These are phyloP conservation scores for Cyclocybe cylindracea DNA, from an alignment of 768 basidiomycete genomes.

Conservation along the genomic window DNA sequence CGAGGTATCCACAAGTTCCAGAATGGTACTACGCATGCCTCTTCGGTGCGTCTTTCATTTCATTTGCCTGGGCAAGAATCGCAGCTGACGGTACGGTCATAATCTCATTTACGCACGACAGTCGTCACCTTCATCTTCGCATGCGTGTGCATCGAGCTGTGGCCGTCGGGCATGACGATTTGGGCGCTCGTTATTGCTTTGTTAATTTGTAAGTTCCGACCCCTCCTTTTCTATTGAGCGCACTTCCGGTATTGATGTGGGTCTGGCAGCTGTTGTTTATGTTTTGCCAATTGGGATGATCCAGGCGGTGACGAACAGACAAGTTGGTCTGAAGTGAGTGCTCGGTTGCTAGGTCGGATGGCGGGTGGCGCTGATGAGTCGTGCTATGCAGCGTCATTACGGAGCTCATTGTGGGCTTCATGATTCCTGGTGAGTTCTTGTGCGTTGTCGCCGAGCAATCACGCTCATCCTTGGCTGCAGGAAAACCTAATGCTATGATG, in stretches of 20 bases:
- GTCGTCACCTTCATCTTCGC: slow-evolving; percentile 62
- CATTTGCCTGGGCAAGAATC: background rate
- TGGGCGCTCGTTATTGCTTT: slow-evolving; percentile 65
- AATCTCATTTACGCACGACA: slow-evolving; percentile 10
- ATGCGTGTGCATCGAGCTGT: slow-evolving; percentile 59
- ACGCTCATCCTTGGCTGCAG: slow-evolving; percentile 25
- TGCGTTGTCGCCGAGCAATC: background rate
- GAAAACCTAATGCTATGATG: slow-evolving; percentile 77
- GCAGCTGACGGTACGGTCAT: background rate
- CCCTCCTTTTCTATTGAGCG: background rate
- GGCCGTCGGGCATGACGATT: slow-evolving; percentile 68
- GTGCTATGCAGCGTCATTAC: slow-evolving; percentile 56
- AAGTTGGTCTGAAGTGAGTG: slow-evolving; percentile 55
- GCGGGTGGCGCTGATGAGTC: background rate
- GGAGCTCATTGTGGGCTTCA: slow-evolving; percentile 70
- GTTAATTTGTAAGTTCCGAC: slow-evolving; percentile 35
- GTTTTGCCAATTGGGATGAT: slow-evolving; percentile 78
- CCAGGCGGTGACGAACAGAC: slow-evolving; percentile 80
- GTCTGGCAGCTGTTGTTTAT: slow-evolving; percentile 49
- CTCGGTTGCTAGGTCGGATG: background rate
- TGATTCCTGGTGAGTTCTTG: slow-evolving; percentile 37
- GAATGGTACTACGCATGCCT: slow-evolving; percentile 64
- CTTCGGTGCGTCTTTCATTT: slow-evolving; percentile 31
- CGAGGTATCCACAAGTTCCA: slow-evolving; percentile 56
- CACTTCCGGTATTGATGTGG: background rate